Base-by-base conservation (phyloP, 441 rosid species). In the Bruguiera hainesii region DNA sequence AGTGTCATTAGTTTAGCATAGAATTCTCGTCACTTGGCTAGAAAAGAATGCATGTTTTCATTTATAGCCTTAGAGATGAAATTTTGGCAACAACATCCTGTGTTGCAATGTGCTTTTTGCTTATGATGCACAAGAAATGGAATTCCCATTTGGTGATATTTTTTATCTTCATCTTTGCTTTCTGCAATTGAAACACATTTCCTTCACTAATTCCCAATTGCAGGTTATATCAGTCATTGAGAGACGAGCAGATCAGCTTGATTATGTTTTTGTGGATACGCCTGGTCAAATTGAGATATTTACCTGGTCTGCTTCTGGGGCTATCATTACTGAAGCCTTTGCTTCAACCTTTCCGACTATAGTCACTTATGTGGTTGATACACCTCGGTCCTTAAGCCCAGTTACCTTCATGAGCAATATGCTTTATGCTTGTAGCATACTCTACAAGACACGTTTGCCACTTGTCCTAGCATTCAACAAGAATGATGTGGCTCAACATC, bases 281-380 rank as follows among this genome's bases (percentile, higher is more conserved):
- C 99, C 99, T 68, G 98, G 99, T 68, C 99, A 94, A 78, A 94
- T 91, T 79, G 98, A 95, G 80, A 95, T 95, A 70, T 90, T 95
- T 64, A 95, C 99, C 33, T 95, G 99, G 99, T 95, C 99, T 71
- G 98, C 99, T 67, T 95, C 99, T 18, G 99, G 99, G 60, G 97
- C 99, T 70, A 88, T 94, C 50, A 91, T 94, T 64, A 94, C 98
- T 29, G 99, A 94, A 88, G 89, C 99, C 58, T 94, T 91, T 69
- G 98, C 99, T 52, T 94, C 99, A 6, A 90, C 99, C 18, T 94
- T 94, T 81, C 99, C 98, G 4, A 94, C 99, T 57, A 75, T 94
- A 55, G 79, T 94, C 66, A 75, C 98, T 49, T 94, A 90, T 23
- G 90, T 89, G n/a, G 97, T 94, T 63, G 99, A 94, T 64, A 94